Evolutionary conservation across 345 rosid genomes (phyloP).

Genomic region (Angophora floribunda): DNA sequence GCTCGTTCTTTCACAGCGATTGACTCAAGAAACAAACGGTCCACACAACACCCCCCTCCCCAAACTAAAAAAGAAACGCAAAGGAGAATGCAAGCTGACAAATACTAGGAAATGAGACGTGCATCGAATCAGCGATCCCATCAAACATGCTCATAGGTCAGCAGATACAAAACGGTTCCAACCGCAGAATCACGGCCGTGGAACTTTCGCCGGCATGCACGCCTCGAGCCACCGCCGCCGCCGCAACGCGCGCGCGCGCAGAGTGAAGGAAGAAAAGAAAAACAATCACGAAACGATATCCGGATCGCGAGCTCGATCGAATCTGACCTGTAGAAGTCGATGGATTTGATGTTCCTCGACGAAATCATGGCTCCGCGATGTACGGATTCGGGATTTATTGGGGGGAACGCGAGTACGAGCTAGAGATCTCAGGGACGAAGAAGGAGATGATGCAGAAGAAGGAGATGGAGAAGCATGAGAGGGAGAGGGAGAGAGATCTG

Average conservation of each 20-base stretch:
- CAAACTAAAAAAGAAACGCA: not conserved
- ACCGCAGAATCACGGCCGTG: not conserved
- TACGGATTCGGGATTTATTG: not conserved
- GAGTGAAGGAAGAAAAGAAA: not conserved
- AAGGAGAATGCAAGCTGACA: not conserved
- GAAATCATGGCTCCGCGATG: constrained; percentile 40
- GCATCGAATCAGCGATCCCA: not conserved
- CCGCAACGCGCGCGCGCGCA: no score
- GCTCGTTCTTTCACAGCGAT: not conserved
- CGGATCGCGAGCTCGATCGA: not conserved
- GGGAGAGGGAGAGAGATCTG: not conserved
- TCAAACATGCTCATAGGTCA: not conserved
- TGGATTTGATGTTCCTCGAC: constrained; percentile 53
- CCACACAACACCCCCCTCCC: not conserved
- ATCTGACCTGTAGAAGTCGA: constrained; percentile 66
- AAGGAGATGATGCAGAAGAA: not conserved
- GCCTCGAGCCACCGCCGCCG: not conserved
- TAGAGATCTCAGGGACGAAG: not conserved
- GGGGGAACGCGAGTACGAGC: not conserved
- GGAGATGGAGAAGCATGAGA: constrained; percentile 1
- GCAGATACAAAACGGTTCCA: not conserved
- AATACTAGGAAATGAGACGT: not conserved
- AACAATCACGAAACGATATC: not conserved
- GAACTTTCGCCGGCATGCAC: not conserved
- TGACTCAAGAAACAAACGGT: not conserved